A percentile compares a stretch with the other conserved stretches of the same genome.
Evolutionary conservation across 1,139 yeast species (phyloP).

Genomic region (Yamadazyma friedrichii): DNA sequence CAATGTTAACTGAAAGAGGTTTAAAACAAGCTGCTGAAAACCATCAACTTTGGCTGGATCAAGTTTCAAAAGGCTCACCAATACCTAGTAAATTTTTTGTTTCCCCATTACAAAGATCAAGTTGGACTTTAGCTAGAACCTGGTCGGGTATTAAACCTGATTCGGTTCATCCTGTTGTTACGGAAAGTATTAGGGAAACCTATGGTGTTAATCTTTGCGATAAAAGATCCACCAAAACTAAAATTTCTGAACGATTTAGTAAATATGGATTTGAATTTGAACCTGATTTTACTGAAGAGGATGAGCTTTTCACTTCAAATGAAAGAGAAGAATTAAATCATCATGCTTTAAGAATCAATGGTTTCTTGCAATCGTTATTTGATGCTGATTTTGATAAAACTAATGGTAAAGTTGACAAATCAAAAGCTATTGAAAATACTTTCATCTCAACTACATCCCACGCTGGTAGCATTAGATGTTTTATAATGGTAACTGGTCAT

Average conservation of each 20-base stretch:
- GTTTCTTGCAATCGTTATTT: constrained; percentile 49
- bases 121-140: constrained; percentile 56
- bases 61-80: constrained; percentile 50
- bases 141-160: constrained; percentile 41
- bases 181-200: constrained; percentile 70
- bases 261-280: constrained; percentile 35
- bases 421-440: constrained; percentile 22
- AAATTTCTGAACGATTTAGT: constrained; percentile 16
- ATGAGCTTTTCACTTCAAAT: constrained; percentile 34
- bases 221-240: constrained; percentile 41
- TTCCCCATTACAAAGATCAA: constrained; percentile 69
- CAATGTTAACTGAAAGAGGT: constrained; percentile 62
- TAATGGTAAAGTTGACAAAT: constrained; percentile 20
- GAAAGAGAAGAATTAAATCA: constrained; percentile 45
- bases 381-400: constrained; percentile 25
- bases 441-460: constrained; percentile 58
- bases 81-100: constrained; percentile 56
- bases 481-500: constrained; percentile 53
- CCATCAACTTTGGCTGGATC: constrained; percentile 43
- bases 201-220: constrained; percentile 70
- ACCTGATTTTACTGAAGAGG: constrained; percentile 46
- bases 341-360: constrained; percentile 47
- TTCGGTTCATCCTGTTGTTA: constrained; percentile 32
- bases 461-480: constrained; percentile 58
- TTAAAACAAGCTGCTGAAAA: constrained; percentile 47